phyloP scores from a whole-genome alignment of 352 stramenopile species.

The Pythium dissotocum region DNA sequence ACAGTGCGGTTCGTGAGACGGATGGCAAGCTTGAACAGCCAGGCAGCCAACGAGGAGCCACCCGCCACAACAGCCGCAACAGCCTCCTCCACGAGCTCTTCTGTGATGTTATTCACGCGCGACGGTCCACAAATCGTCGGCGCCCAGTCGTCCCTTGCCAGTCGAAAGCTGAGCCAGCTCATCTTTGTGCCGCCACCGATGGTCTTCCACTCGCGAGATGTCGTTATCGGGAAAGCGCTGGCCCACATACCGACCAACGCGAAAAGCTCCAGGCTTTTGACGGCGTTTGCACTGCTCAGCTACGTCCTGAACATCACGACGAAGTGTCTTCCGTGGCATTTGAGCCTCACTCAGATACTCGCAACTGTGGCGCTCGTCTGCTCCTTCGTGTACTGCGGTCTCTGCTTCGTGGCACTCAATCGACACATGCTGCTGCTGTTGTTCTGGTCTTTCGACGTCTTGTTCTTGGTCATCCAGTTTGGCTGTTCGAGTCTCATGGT shows the following conservation, averaged over 20 bases:
- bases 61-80: not conserved
- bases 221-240: not conserved
- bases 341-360: not conserved
- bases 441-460: slow-evolving; percentile 27
- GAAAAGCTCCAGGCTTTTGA: not conserved
- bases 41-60: not conserved
- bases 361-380: not conserved
- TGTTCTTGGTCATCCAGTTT: slow-evolving; percentile 26
- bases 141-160: not conserved
- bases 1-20: not conserved
- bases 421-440: not conserved
- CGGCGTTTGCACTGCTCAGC: not conserved
- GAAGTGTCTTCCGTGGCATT: not conserved
- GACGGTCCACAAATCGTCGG: not conserved
- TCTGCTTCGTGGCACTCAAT: not conserved
- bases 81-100: not conserved
- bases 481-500: slow-evolving; percentile 8
- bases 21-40: not conserved
- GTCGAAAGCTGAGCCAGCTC: not conserved
- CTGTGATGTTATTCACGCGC: not conserved
- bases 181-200: not conserved
- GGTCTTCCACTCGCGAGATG: not conserved
- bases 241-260: not conserved
- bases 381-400: slow-evolving; percentile 8
- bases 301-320: not conserved